These are phyloP conservation scores for Serendipita sp. DNA, from an alignment of 768 basidiomycete genomes.

Conservation along the genomic window DNA sequence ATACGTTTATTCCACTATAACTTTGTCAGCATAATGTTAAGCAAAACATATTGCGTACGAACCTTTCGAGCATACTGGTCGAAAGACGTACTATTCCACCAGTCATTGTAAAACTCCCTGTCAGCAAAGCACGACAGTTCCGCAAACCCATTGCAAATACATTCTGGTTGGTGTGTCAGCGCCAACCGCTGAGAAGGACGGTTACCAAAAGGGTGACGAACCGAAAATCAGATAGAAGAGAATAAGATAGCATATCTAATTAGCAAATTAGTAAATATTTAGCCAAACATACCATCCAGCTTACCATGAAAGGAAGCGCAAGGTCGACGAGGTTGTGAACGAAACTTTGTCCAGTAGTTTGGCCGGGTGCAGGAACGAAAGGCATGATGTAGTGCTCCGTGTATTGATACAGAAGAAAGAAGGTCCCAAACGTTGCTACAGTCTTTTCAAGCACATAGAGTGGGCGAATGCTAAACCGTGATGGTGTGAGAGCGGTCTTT, in stretches of 20 bases:
- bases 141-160: slow-evolving; percentile 91
- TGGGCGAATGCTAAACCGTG: slow-evolving; percentile 28
- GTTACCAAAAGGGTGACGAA: slow-evolving; percentile 19
- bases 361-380: slow-evolving; percentile 41
- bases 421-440: slow-evolving; percentile 87
- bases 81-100: slow-evolving; percentile 98
- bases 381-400: slow-evolving; percentile 92
- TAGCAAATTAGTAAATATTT: slow-evolving; percentile 6
- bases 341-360: slow-evolving; percentile 57
- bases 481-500: not conserved
- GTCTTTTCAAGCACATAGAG: slow-evolving; percentile 61
- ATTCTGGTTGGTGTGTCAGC: slow-evolving; percentile 30
- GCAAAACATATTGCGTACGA: slow-evolving; percentile 43
- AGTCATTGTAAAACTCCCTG: slow-evolving; percentile 93
- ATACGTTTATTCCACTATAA: slow-evolving; percentile 1
- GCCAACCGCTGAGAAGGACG: no score
- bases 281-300: not conserved
- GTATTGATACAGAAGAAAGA: slow-evolving; percentile 66
- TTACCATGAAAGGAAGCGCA: slow-evolving; percentile 74
- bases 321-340: slow-evolving; percentile 66
- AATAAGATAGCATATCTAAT: slow-evolving; percentile 57
- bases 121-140: slow-evolving; percentile 95
- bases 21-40: not conserved
- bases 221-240: slow-evolving; percentile 78
- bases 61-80: slow-evolving; percentile 96